Evolutionary conservation across 352 stramenopile genomes (phyloP).

Genomic region (Phytophthora palmivora): DNA sequence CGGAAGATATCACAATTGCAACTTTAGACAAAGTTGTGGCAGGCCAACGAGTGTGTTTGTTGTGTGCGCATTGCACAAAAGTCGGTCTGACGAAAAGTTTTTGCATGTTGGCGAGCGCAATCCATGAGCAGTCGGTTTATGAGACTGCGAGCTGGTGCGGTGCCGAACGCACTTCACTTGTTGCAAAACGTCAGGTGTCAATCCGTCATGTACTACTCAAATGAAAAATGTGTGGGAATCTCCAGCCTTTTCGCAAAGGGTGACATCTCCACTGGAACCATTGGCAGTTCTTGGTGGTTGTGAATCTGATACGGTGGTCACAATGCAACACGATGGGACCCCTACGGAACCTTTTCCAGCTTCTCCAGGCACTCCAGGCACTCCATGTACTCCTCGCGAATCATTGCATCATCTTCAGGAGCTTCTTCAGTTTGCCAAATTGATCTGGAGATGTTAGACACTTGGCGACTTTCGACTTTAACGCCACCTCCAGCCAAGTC

Average conservation of each 20-base stretch:
- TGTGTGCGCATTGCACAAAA: conserved; percentile 47
- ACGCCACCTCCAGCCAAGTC: conserved; percentile 2
- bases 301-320: conserved; percentile 12
- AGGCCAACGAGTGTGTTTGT: conserved; percentile 42
- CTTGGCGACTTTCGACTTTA: conserved; percentile 21
- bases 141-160: conserved; percentile 26
- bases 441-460: conserved; percentile 30
- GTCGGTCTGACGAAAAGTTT: conserved; percentile 50
- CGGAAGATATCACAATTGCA: conserved; percentile 15
- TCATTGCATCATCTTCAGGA: conserved; percentile 20
- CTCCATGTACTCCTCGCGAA: conserved; percentile 12
- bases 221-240: conserved; percentile 29
- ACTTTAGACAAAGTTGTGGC: conserved; percentile 24
- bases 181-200: conserved; percentile 12
- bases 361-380: conserved; percentile 33
- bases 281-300: conserved; percentile 24
- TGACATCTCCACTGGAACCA: conserved; percentile 31
- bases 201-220: background rate
- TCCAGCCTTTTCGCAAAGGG: conserved; percentile 23
- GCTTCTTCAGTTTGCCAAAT: conserved; percentile 31
- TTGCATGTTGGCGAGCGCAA: conserved; percentile 37
- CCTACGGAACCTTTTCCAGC: conserved; percentile 37
- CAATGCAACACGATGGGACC: conserved; percentile 37
- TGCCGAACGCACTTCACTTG: conserved; percentile 23
- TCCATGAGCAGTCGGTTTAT: conserved; percentile 36